Evolutionary conservation across 257 asterid genomes (phyloP).

Genomic region (Lycium barbarum): DNA sequence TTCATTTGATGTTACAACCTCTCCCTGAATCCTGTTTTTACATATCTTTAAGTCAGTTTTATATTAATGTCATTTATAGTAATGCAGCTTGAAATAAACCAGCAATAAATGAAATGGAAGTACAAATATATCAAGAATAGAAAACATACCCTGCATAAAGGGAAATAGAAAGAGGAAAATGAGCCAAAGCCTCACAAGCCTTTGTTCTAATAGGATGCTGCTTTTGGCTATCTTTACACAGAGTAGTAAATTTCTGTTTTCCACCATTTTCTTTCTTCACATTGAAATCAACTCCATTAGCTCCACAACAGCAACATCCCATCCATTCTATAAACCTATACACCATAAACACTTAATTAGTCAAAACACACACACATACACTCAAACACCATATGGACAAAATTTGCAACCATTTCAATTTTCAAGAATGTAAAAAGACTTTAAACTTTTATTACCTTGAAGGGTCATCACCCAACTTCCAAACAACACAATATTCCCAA

Average conservation of each 20-base stretch:
- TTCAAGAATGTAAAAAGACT: neutral
- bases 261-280: constrained; percentile 50
- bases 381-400: constrained; percentile 32
- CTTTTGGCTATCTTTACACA: constrained; percentile 60
- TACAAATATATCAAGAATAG: neutral
- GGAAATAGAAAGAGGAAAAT: constrained; percentile 61
- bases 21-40: constrained; percentile 75
- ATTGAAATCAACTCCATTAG: constrained; percentile 35
- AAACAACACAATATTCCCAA: constrained; percentile 83
- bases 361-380: constrained; percentile 13
- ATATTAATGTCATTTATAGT: neutral
- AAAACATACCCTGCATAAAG: constrained; percentile 76
- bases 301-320: constrained; percentile 84
- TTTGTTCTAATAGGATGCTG: constrained; percentile 57
- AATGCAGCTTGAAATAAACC: constrained; percentile 11
- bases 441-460: constrained; percentile 53
- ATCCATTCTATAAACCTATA: constrained; percentile 82
- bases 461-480: constrained; percentile 88
- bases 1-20: constrained; percentile 68
- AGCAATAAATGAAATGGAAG: neutral
- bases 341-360: neutral
- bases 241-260: constrained; percentile 31
- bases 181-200: constrained; percentile 69
- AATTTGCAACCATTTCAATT: neutral
- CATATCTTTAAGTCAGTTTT: neutral